Conservation (phyloP, 2,329 filamentous ascomycete genomes). For the Sclerotinia sclerotiorum region DNA sequence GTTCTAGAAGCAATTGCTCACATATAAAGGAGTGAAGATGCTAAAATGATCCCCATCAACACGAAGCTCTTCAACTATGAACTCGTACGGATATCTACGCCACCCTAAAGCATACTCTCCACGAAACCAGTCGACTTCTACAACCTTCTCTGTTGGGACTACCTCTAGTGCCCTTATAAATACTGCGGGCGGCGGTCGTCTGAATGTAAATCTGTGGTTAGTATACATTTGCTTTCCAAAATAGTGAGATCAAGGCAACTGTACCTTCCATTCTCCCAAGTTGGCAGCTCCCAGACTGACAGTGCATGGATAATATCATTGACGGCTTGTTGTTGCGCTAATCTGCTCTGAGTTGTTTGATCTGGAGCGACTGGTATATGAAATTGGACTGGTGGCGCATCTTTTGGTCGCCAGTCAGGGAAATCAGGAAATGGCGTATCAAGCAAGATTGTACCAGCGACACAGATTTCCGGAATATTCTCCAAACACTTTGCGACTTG, state of each 20-base stretch:
- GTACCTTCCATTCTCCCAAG: conserved; percentile 14
- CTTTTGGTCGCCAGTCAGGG: conserved; percentile 18
- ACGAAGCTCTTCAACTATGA: conserved; percentile 16
- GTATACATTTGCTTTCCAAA: background rate
- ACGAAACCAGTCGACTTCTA: conserved; percentile 20
- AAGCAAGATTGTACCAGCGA: conserved; percentile 10
- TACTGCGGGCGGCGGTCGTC: conserved; percentile 11
- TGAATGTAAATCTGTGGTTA: background rate
- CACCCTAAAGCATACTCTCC: conserved; percentile 15
- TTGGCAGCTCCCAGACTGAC: conserved; percentile 13
- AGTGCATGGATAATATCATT: conserved; percentile 20
- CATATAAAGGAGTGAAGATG: conserved; percentile 17
- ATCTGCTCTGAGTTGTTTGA: conserved; percentile 2
- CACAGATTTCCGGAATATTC: conserved; percentile 13
- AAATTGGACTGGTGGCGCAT: conserved; percentile 12
- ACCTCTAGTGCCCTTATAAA: conserved; percentile 14
- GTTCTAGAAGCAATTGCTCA: background rate
- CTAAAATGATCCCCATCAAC: conserved; percentile 21
- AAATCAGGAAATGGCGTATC: conserved; percentile 17
- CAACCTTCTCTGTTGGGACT: conserved; percentile 15
- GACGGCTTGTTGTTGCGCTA: conserved; percentile 13
- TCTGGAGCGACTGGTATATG: conserved; percentile 2
- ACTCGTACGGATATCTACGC: conserved; percentile 16
- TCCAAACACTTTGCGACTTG: conserved; percentile 15
- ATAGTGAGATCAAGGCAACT: background rate